Evolutionary conservation across 1,284 basidiomycete genomes (phyloP), one percentile per base, ranked within the genome.

Genomic region (Xerocomus minutiporus): DNA sequence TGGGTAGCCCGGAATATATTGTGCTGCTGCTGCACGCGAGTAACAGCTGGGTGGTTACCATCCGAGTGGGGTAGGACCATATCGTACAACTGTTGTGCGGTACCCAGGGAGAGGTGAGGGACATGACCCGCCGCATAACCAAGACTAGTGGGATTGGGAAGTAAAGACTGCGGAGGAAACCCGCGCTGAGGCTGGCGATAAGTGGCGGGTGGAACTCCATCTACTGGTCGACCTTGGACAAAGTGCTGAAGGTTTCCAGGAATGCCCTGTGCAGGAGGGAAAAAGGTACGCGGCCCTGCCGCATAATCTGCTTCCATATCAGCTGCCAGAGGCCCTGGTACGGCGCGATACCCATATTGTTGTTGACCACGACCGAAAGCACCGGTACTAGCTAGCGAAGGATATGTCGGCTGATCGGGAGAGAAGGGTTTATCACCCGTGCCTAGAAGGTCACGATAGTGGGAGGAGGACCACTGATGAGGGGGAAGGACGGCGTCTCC

Each of bases 21-120:
- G 63, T 84, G 83, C 61, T 86, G 86, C 61, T 88, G 86, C 66
- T 90, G 88, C 48, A 86, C 79, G 58, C 87, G 85, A 52, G 80
- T 77, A 54, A 87, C 80, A 23, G 84, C 80, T 40, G 86, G 79
- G 59, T 81, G 79, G 56, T 74, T 73, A 54, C 77, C 76, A 57
- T 86, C 83, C 51, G 75, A 73, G 54, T 77, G 75, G 9, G 84
- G 81, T 47, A 84, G 69, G 78, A 88, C 84, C 82, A 88, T 85
- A 62, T 90, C 86, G 59, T 88, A 89, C 54, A 88, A 61, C 61
- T 88, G 87, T 61, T 88, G 86, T 17, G 81, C 75, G 63, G 80
- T 86, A 54, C 81, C 83, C 50, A 88, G 71, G 12, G 86, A 82
- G 56, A 88, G 74, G 54, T 84, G 80, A 12, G 82, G 72, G 13